These are phyloP conservation scores for Scutellaria minor DNA, from an alignment of 257 asterid species.

Conservation along the genomic window DNA sequence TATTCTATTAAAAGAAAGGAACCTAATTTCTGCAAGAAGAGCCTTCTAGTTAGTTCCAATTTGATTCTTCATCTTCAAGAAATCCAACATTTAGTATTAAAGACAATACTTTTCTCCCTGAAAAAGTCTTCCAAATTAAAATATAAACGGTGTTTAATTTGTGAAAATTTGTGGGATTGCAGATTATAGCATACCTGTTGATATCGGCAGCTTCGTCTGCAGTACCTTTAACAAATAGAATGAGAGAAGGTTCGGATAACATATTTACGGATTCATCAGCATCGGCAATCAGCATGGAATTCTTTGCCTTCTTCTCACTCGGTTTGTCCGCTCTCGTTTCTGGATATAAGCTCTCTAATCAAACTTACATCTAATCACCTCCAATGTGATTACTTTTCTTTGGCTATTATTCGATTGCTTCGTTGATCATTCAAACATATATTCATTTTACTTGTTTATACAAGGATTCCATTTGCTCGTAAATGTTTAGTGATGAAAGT, in stretches of 20 bases:
- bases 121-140: no score
- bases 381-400: neutral
- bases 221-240: constrained; percentile 76
- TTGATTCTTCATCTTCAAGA: neutral
- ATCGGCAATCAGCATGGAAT: constrained; percentile 77
- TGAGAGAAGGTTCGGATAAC: constrained; percentile 81
- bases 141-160: neutral
- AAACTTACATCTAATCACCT: constrained; percentile 67
- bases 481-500: constrained; percentile 28
- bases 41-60: neutral
- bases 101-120: no score
- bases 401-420: constrained; percentile 31
- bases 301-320: constrained; percentile 77
- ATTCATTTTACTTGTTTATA: constrained; percentile 29
- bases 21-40: neutral
- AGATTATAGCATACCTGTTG: constrained; percentile 78
- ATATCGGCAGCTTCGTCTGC: constrained; percentile 92
- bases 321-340: constrained; percentile 77
- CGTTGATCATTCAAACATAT: constrained; percentile 23
- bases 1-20: neutral
- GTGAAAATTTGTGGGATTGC: constrained; percentile 31
- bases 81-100: no score
- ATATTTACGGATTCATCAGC: constrained; percentile 92
- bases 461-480: neutral
- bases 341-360: constrained; percentile 80